Base-by-base conservation (phyloP, 2,329 filamentous ascomycete genomes). In the Diaporthe eres region DNA sequence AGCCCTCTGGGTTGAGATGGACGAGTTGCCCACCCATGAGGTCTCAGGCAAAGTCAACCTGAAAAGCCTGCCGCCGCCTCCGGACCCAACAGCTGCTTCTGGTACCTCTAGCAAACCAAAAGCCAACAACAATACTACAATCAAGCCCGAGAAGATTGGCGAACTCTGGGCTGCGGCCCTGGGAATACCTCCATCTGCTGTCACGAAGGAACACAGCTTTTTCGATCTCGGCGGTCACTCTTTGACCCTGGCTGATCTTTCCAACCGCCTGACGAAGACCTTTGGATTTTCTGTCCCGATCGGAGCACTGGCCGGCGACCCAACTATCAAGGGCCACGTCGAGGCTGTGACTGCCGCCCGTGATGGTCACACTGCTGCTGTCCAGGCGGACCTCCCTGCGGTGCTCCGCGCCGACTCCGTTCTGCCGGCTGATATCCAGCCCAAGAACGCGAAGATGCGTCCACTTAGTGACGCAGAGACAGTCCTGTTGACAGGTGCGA, bases 151-250 rank as follows among this genome's bases (percentile, higher is more conserved):
- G 67, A 90, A 92, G 22, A 91, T 96, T 49, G 90, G 92, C 19
- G 90, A 92, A 78, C 88, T 93, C 72, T 96, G 94, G 94, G 92
- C 94, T 3, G 87, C 90, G 3, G 90, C 92, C 37, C 87, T 96
- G 19, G 92, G 92, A 77, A 89, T 93, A n/a, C 89, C 93, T 0
- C 85, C 87, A 13, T 88, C 84, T 55, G 87, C 89, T 28, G 90
- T 96, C 34, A 93, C 92, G 81, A 89, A 86, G 2, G 92, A 94
- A 77, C 92, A 95, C 82, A 93, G 92, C 82, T 96, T 96, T 83
- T 96, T 96, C 81, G 94, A 96, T 76, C 86, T 96, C 2, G 94
- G 94, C 49, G 94, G 94, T 0, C 94, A 96, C 83, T 95, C 94
- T 0, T 85, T 96, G 72, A 91, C 92, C 2, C 89, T 96, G n/a